Base-by-base conservation (phyloP, 495 filamentous ascomycete species). In the Parachaetomium inaequale region DNA sequence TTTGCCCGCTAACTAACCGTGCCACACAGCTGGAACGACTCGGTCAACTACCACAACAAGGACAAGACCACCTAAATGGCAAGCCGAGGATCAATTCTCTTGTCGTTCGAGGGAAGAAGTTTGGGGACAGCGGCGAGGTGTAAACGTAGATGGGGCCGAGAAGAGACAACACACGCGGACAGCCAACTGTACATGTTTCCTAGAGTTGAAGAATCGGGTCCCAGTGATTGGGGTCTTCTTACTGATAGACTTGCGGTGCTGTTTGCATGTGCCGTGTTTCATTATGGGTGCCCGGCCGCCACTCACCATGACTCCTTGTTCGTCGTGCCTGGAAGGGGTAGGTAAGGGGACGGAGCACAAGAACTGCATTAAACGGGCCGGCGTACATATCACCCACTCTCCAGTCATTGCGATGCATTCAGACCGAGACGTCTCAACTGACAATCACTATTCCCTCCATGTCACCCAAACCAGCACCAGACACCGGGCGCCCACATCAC, bases 21-120 rank as follows among this genome's bases (percentile, higher is more conserved):
- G 25, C 25, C 55, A n/a, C 25, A 58, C 74, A 94, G 91, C 88
- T 98, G 94, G 94, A 98, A 98, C 79, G 76, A 81, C 63, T 81
- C 78, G 31, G 91, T 96, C 81, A 98, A 98, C 84, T 93, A 96
- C 82, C 92, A 97, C 86, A 91, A 95, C 84, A 87, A 86, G 76
- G 89, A 95, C 79, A 88, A 92, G 83, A 72, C 77, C 58, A 79
- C 74, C 68, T 87, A 84, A 82, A 65, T 62, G 63, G 42, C 42
- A 31, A 42, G 32, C 12, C n/a, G 21, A 23, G 4, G 14, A 19
- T 6, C 17, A 31, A 45, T 59, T 7, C 14, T 5, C 8, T 34
- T 15, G 49, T 54, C 29, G 4, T 21, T 42, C 0, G 25, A 32
- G 7, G 28, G 11, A 38, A n/a, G 11, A 38, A n/a, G 23, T 23